These are phyloP conservation scores for Forsythia suspensa DNA, from an alignment of 257 asterid species.

Conservation along the genomic window DNA sequence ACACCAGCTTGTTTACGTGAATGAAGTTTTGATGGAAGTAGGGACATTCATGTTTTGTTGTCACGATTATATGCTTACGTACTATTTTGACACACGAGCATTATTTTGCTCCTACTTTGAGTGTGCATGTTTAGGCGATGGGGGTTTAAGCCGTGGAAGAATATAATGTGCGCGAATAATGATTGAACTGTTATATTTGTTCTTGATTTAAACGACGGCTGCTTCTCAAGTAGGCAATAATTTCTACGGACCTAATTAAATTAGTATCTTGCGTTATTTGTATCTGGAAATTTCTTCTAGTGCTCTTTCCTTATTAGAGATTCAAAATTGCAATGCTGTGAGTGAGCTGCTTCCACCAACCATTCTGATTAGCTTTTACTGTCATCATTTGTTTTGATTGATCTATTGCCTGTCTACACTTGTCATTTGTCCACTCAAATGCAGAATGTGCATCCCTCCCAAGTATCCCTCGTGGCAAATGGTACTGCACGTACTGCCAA, in stretches of 20 bases:
- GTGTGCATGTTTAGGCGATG: neutral
- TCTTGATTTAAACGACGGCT: neutral
- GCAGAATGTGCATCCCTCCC: slow-evolving; percentile 89
- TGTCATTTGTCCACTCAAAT: slow-evolving; percentile 26
- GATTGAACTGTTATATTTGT: neutral
- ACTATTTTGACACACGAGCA: neutral
- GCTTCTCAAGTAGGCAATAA: neutral
- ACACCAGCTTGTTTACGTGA: neutral
- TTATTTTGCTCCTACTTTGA: neutral
- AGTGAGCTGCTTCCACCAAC: neutral
- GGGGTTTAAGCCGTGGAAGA: neutral
- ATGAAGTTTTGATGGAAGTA: neutral
- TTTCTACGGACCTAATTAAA: neutral
- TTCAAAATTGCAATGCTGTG: slow-evolving; percentile 14
- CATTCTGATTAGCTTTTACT: neutral
- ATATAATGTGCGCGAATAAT: neutral
- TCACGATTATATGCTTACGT: neutral
- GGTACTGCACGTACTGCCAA: slow-evolving; percentile 97
- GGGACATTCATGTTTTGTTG: neutral
- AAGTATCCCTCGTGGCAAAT: slow-evolving; percentile 83
- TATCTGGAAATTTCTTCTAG: neutral
- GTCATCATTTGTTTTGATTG: neutral
- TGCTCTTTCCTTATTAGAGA: neutral
- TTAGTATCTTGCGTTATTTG: neutral
- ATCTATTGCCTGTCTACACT: slow-evolving; percentile 12